phyloP scores from a whole-genome alignment of 192 early-diverging fungal species.

The Coemansia sp. region DNA sequence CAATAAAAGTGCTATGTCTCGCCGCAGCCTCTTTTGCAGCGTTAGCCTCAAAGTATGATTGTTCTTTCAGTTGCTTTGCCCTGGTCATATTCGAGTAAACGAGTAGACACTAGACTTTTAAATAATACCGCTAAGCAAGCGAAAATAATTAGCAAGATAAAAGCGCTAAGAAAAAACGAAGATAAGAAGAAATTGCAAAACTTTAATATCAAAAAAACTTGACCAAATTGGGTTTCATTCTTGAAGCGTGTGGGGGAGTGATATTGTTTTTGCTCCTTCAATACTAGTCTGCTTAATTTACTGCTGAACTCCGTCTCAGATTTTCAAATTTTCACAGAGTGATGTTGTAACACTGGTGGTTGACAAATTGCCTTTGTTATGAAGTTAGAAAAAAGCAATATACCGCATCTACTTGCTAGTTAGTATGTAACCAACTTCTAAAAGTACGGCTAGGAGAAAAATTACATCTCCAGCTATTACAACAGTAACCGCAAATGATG shows the following conservation, averaged over 20 bases:
- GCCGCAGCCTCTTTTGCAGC: constrained; percentile 17
- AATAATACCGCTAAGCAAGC: neutral
- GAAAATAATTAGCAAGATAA: constrained; percentile 8
- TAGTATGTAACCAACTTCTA: neutral
- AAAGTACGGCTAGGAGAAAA: neutral
- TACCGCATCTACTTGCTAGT: too few relatives aligned
- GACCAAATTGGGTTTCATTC: neutral
- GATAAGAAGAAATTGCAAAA: neutral
- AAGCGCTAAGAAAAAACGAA: neutral
- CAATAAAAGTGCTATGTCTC: neutral
- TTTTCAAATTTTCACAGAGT: too few relatives aligned
- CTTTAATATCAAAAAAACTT: neutral
- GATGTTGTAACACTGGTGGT: too few relatives aligned
- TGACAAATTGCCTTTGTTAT: too few relatives aligned
- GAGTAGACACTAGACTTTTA: neutral
- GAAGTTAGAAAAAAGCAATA: too few relatives aligned
- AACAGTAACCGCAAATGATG: neutral
- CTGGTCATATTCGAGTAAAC: constrained; percentile 28
- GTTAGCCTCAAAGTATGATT: constrained; percentile 20
- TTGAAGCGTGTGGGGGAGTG: neutral
- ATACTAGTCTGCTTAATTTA: too few relatives aligned
- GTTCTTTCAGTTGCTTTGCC: constrained; percentile 15
- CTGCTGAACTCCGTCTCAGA: too few relatives aligned
- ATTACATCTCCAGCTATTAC: neutral
- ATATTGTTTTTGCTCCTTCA: too few relatives aligned